phyloP scores from a whole-genome alignment of 2,329 filamentous ascomycete species.

The Aspergillus vadensis region DNA sequence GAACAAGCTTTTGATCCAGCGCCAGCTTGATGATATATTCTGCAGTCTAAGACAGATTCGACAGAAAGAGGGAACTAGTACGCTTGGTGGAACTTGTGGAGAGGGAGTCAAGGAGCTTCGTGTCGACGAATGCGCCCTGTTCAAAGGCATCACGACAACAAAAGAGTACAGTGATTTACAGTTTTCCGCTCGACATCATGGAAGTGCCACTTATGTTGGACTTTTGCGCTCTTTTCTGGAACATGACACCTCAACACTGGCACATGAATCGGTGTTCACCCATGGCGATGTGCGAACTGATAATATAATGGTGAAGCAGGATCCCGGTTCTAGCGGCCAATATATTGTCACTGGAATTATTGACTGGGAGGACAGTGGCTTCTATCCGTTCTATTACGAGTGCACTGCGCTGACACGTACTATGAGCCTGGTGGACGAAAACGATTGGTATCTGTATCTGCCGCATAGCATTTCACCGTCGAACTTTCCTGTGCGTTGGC shows the following conservation, averaged over 20 bases:
- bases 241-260: slow-evolving; percentile 10
- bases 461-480: slow-evolving; percentile 29
- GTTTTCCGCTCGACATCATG: slow-evolving; percentile 18
- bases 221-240: slow-evolving; percentile 27
- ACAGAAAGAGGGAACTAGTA: slow-evolving; percentile 14
- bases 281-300: slow-evolving; percentile 29
- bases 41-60: slow-evolving; percentile 23
- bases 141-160: slow-evolving; percentile 23
- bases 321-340: slow-evolving; percentile 4
- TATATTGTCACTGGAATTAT: slow-evolving; percentile 31
- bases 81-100: slow-evolving; percentile 29
- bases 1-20: slow-evolving; percentile 24
- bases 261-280: slow-evolving; percentile 27
- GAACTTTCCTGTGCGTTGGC: slow-evolving; percentile 23
- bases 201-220: slow-evolving; percentile 25
- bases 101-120: slow-evolving; percentile 30
- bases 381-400: slow-evolving; percentile 35
- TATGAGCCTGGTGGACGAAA: slow-evolving; percentile 23
- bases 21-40: slow-evolving; percentile 24
- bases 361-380: slow-evolving; percentile 36
- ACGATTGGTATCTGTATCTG: slow-evolving; percentile 34
- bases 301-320: slow-evolving; percentile 32
- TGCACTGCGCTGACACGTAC: slow-evolving; percentile 24
- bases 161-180: not conserved
- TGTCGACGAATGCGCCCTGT: slow-evolving; percentile 22